These are phyloP conservation scores for Kwoniella europaea DNA, from an alignment of 768 basidiomycete genomes.

Conservation along the genomic window DNA sequence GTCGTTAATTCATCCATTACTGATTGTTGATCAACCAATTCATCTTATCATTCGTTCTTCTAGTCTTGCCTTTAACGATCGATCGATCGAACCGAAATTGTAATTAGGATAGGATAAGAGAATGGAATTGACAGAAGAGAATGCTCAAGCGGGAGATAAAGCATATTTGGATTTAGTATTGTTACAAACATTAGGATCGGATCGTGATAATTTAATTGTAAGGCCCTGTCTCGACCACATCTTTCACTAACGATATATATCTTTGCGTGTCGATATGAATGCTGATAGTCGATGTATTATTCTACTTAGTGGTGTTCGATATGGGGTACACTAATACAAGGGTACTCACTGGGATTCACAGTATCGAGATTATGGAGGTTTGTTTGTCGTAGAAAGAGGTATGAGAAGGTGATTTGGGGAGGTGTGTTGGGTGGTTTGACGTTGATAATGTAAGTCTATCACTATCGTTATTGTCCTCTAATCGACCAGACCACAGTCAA, in stretches of 20 bases:
- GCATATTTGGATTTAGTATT: slow-evolving; percentile 14
- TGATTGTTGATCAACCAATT: background rate
- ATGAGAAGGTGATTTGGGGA: background rate
- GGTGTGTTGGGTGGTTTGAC: background rate
- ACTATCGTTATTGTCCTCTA: background rate
- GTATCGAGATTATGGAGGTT: background rate
- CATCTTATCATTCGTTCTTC: too few relatives aligned
- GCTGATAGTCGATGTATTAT: background rate
- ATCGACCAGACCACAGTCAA: too few relatives aligned
- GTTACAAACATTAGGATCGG: slow-evolving; percentile 7
- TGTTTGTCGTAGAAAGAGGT: background rate
- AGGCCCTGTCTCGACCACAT: background rate
- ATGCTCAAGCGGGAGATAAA: slow-evolving; percentile 11
- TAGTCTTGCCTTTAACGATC: too few relatives aligned
- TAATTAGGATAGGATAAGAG: background rate
- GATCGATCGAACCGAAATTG: too few relatives aligned
- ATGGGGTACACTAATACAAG: slow-evolving; percentile 3
- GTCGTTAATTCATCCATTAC: background rate
- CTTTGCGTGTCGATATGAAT: background rate
- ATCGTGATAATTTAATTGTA: background rate
- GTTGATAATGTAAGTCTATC: slow-evolving; percentile 6
- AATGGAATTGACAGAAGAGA: slow-evolving; percentile 15
- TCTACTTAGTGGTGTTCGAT: slow-evolving; percentile 6
- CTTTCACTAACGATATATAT: background rate
- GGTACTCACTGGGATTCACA: background rate